These are phyloP conservation scores for Microstroma glucosiphilum DNA, from an alignment of 1,284 basidiomycete species.

Conservation along the genomic window DNA sequence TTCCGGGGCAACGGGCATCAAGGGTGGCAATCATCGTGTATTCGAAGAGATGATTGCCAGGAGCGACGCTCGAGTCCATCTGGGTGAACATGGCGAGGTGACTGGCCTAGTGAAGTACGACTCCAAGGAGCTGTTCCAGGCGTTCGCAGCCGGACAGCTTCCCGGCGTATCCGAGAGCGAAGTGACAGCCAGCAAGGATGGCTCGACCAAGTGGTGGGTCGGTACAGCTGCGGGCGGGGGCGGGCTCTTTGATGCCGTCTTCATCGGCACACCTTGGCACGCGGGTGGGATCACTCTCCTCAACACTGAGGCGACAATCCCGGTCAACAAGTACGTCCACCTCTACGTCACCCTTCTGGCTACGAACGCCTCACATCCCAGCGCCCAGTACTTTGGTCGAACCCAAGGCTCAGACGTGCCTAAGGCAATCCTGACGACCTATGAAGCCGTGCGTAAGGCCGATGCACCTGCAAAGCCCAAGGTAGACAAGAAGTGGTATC, in stretches of 20 bases:
- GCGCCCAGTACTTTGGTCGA: constrained; percentile 65
- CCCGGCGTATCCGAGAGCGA: constrained; percentile 1
- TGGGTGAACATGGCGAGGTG: constrained; percentile 36
- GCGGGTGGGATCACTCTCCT: constrained; percentile 41
- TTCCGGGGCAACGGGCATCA: constrained; percentile 62
- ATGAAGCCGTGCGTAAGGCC: constrained; percentile 29
- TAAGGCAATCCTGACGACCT: constrained; percentile 63
- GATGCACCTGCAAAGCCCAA: constrained; percentile 1
- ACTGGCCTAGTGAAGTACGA: constrained; percentile 39
- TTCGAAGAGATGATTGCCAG: constrained; percentile 73
- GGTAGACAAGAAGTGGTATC: background rate
- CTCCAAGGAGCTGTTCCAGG: constrained; percentile 7
- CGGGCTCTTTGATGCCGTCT: constrained; percentile 39
- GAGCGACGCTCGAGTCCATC: constrained; percentile 56
- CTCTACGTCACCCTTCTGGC: constrained; percentile 83
- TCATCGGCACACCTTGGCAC: constrained; percentile 47
- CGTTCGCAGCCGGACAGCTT: constrained; percentile 18
- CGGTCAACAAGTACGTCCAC: constrained; percentile 67
- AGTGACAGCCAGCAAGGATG: background rate
- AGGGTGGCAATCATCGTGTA: constrained; percentile 76
- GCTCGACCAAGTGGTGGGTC: constrained; percentile 33
- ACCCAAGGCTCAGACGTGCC: constrained; percentile 58
- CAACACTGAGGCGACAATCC: constrained; percentile 55
- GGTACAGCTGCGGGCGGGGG: constrained; percentile 39
- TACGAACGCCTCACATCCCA: constrained; percentile 64